Conservation (phyloP, 768 basidiomycete genomes). For the Cubamyces sp. region DNA sequence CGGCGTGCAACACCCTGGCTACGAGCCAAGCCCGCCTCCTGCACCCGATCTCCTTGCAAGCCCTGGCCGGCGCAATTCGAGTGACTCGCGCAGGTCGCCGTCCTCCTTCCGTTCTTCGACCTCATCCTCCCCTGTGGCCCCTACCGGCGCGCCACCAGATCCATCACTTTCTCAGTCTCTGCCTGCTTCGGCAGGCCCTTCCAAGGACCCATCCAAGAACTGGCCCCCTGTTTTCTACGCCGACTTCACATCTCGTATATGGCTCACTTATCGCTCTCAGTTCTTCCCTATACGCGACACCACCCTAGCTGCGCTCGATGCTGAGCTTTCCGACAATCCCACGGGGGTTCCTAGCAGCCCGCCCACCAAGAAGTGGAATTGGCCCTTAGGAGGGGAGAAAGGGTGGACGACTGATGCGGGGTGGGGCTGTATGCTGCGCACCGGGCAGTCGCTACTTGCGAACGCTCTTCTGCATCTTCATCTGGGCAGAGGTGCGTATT, state of each 20-base stretch:
- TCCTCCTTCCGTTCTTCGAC: slow-evolving; percentile 50
- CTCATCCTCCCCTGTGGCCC: slow-evolving; percentile 42
- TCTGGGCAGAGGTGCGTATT: slow-evolving; percentile 66
- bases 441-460: slow-evolving; percentile 82
- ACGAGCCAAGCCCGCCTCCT: slow-evolving; percentile 48
- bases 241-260: slow-evolving; percentile 87
- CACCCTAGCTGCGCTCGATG: slow-evolving; percentile 47
- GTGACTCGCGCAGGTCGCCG: slow-evolving; percentile 48
- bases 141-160: slow-evolving; percentile 35
- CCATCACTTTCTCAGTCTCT: slow-evolving; percentile 43
- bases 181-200: slow-evolving; percentile 35
- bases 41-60: slow-evolving; percentile 34
- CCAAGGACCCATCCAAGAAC: slow-evolving; percentile 49
- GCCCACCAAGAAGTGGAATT: slow-evolving; percentile 60
- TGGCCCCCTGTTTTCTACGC: slow-evolving; percentile 87
- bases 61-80: slow-evolving; percentile 39
- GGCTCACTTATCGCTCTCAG: slow-evolving; percentile 91
- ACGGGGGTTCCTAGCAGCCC: slow-evolving; percentile 39
- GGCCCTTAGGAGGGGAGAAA: slow-evolving; percentile 66
- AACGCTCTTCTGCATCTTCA: slow-evolving; percentile 78
- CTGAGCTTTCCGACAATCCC: slow-evolving; percentile 33
- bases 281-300: slow-evolving; percentile 81
- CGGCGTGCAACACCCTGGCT: slow-evolving; percentile 81
- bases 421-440: slow-evolving; percentile 93
- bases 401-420: slow-evolving; percentile 86